These are phyloP conservation scores for Stemphylium beticola DNA, from an alignment of 2,329 filamentous ascomycete species.

Conservation along the genomic window DNA sequence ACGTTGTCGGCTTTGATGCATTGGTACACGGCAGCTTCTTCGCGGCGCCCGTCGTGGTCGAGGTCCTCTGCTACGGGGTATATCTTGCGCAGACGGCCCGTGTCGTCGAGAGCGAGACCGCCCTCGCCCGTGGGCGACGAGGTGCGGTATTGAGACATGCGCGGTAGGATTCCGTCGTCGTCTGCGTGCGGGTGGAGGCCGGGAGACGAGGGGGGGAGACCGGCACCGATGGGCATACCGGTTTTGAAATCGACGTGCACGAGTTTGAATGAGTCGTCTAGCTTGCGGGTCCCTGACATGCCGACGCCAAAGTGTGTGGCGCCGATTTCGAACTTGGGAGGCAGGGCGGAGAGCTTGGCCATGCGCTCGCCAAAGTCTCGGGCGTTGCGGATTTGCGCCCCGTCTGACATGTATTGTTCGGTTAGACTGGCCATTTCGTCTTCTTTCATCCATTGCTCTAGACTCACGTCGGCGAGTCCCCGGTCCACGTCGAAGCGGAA, in stretches of 20 bases:
- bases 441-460: conserved; percentile 52
- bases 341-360: conserved; percentile 46
- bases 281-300: conserved; percentile 38
- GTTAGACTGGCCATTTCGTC: conserved; percentile 50
- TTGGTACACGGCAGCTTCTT: conserved; percentile 47
- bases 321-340: conserved; percentile 45
- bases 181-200: conserved; percentile 28
- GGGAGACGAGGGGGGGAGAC: conserved; percentile 15
- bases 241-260: conserved; percentile 49
- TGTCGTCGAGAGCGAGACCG: conserved; percentile 36
- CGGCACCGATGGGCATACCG: conserved; percentile 25
- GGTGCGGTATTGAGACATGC: conserved; percentile 31
- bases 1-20: conserved; percentile 41
- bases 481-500: conserved; percentile 50
- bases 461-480: conserved; percentile 46
- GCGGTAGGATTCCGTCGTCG: conserved; percentile 27
- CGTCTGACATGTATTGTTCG: conserved; percentile 49
- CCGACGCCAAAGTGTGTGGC: conserved; percentile 43
- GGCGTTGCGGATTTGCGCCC: conserved; percentile 38
- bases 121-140: conserved; percentile 40
- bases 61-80: conserved; percentile 47
- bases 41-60: conserved; percentile 42
- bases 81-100: conserved; percentile 37
- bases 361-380: conserved; percentile 43
- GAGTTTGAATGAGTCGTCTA: conserved; percentile 39